Evolutionary conservation across 306 rosid genomes (phyloP).

Genomic region (Biancaea sappan): DNA sequence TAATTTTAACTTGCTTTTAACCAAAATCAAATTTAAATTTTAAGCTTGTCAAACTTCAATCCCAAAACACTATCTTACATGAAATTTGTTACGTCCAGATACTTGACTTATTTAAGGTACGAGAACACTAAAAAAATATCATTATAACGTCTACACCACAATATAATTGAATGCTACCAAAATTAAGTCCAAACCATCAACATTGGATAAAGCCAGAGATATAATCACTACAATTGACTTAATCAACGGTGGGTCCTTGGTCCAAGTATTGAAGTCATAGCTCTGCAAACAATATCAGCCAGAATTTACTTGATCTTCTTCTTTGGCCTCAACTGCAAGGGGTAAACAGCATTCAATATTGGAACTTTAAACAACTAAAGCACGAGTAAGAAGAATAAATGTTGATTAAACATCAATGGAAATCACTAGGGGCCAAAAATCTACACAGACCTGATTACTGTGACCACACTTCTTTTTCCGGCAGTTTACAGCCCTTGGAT

Average conservation of each 20-base stretch:
- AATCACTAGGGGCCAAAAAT: neutral
- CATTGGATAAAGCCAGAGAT: neutral
- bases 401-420: neutral
- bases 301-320: conserved; percentile 73
- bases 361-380: neutral
- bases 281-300: neutral
- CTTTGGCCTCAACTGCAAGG: conserved; percentile 82
- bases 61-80: too few species aligned
- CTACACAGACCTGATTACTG: conserved; percentile 58
- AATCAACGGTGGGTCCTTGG: neutral
- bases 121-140: neutral
- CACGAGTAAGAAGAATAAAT: neutral
- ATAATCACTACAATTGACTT: neutral
- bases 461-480: conserved; percentile 75
- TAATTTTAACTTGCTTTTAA: too few species aligned
- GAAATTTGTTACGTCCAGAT: neutral
- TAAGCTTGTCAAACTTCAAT: too few species aligned
- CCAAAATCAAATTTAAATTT: too few species aligned
- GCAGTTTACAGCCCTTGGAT: conserved; percentile 75
- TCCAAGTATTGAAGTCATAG: neutral
- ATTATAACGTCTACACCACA: neutral
- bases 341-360: neutral
- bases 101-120: neutral
- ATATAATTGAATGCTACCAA: conserved; percentile 15
- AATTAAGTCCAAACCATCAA: neutral